phyloP scores from a whole-genome alignment of 2,329 filamentous ascomycete genomes.

The Graphiopsis chlorocephala region DNA sequence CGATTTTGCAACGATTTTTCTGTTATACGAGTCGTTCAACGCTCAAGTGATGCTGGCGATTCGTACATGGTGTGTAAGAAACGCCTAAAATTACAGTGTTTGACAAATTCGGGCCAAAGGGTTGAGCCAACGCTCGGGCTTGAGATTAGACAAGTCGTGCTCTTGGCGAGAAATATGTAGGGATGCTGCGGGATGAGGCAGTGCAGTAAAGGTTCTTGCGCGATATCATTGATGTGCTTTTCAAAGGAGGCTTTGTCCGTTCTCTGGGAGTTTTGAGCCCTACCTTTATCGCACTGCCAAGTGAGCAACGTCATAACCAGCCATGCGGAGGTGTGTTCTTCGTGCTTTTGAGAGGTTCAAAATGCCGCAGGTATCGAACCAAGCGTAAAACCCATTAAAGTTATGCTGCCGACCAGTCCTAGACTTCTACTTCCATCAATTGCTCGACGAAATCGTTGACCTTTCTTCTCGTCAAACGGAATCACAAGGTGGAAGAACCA shows the following conservation, averaged over 20 bases:
- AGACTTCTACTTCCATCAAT: background rate
- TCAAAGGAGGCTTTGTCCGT: background rate
- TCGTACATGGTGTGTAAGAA: background rate
- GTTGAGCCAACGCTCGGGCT: background rate
- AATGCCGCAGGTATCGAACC: background rate
- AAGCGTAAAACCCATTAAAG: background rate
- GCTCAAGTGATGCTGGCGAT: background rate
- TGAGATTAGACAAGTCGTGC: background rate
- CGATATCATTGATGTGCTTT: background rate
- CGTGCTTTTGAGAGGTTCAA: no score
- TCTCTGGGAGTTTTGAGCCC: background rate
- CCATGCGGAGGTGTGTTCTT: background rate
- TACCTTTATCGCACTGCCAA: background rate
- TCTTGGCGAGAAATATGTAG: background rate
- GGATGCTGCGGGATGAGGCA: background rate
- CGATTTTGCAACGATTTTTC: background rate
- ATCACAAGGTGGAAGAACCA: background rate
- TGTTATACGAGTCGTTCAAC: background rate
- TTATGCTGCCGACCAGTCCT: background rate
- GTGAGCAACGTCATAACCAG: background rate
- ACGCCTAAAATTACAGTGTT: background rate
- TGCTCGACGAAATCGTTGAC: background rate
- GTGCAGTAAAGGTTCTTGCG: background rate
- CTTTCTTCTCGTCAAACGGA: background rate
- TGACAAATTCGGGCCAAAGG: background rate